Evolutionary conservation across 2,329 filamentous ascomycete genomes (phyloP), one percentile per base, ranked within the genome.

Genomic region (Scolecobasidium constrictum): DNA sequence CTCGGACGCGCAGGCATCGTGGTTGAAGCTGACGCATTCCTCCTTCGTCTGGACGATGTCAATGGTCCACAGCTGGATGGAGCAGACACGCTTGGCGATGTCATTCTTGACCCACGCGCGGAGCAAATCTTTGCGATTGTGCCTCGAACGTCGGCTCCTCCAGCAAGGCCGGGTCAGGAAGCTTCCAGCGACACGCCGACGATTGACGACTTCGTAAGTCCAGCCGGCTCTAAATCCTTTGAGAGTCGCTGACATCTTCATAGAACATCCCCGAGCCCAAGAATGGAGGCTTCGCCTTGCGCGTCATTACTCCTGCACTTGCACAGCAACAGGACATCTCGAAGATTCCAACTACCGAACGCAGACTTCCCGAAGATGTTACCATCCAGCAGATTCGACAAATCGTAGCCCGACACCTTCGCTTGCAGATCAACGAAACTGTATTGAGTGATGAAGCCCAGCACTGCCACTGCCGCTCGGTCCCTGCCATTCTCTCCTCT

Each of bases 201-300:
- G 9, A n/a, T n/a, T n/a, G n/a, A n/a, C n/a, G n/a, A n/a, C n/a
- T n/a, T n/a, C n/a, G n/a, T n/a, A n/a, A n/a, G n/a, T n/a, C n/a
- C n/a, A n/a, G n/a, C n/a, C n/a, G n/a, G n/a, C n/a, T n/a, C n/a
- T n/a, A n/a, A n/a, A n/a, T n/a, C n/a, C n/a, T n/a, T n/a, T 38
- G 35, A 16, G 16, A 16, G 5, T 5, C 15, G 35, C 16, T 7
- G 18, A 20, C 35, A 5, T 38, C 13, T 5, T 7, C 15, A 20
- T 17, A 17, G 35, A 20, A 13, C 19, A 20, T 17, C n/a, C 16
- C 35, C n/a, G 35, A 18, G 37, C 4, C 6, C 22, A 15, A 37
- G 35, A 37, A 28, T 38, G 26, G 3, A 31, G 49, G 4, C 26
- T 31, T 31, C n/a, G 9, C 9, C n/a, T 9, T 31, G 9, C 26